Evolutionary conservation across 768 basidiomycete genomes (phyloP).

Genomic region (Pleurotus salmoneostramineus): DNA sequence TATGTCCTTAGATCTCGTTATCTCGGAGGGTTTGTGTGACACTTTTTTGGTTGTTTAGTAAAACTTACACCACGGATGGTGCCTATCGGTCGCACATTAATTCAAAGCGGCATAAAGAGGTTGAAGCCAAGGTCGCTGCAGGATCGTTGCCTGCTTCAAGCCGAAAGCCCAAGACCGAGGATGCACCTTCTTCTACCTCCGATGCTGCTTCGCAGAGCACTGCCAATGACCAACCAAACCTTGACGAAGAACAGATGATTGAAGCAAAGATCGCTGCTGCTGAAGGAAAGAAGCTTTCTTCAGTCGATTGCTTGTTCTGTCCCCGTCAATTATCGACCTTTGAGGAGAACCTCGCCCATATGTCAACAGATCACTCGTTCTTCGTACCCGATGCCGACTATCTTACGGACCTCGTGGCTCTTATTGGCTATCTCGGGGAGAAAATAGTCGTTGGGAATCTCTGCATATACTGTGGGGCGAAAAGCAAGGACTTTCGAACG

Average conservation of each 20-base stretch:
- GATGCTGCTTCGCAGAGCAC: slow-evolving; percentile 32
- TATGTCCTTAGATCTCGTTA: slow-evolving; percentile 34
- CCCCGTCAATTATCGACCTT: slow-evolving; percentile 42
- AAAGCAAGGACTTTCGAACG: slow-evolving; percentile 75
- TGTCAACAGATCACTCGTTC: slow-evolving; percentile 87
- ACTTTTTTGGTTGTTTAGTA: slow-evolving; percentile 41
- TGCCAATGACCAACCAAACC: slow-evolving; percentile 23
- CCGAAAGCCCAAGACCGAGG: slow-evolving; percentile 10
- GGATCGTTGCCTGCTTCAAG: slow-evolving; percentile 6
- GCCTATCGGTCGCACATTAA: slow-evolving; percentile 83
- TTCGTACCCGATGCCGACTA: slow-evolving; percentile 94
- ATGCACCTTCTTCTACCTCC: slow-evolving; percentile 9
- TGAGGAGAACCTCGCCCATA: slow-evolving; percentile 75
- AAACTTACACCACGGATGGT: slow-evolving; percentile 85
- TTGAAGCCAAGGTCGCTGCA: slow-evolving; percentile 47
- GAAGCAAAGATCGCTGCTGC: slow-evolving; percentile 75
- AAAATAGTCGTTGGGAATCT: slow-evolving; percentile 92
- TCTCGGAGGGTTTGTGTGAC: slow-evolving; percentile 4
- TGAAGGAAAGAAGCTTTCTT: slow-evolving; percentile 49
- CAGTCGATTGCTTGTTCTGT: slow-evolving; percentile 87
- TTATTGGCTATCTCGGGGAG: slow-evolving; percentile 84
- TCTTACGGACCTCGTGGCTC: slow-evolving; percentile 77
- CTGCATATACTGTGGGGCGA: slow-evolving; percentile 88
- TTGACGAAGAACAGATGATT: slow-evolving; percentile 44
- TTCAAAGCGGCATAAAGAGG: slow-evolving; percentile 88